Base-by-base conservation (phyloP, 441 rosid genomes). In the Brassica balearica region DNA sequence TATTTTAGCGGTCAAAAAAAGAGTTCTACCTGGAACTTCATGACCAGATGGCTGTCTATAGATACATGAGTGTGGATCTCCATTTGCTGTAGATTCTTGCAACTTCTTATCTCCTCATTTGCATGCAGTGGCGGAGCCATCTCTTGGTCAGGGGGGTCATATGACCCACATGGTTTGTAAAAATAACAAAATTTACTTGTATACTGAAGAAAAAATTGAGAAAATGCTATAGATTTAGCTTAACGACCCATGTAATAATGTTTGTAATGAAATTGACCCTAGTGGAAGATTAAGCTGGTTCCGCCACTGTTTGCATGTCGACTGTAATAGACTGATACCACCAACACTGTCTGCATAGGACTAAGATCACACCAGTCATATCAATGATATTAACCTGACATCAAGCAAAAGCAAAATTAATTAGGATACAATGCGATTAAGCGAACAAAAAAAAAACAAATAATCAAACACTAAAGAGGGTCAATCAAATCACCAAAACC, bases 361-460 rank as follows among this genome's bases (percentile, higher is more conserved):
- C 98, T 43, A 96, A 87, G 72, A 96, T 89, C 20, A 98, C 98
- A 69, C 98, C 97, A 56, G 98, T 98, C 2, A 97, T 94, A 79
- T 96, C 98, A 46, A 96, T 92, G 51, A 92, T 96, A 83, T 96
- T 93, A 74, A 96, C 82, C 98, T 96, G 80, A 79, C 15, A 69
- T 17, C 55, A 73, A 60, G 20, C 22, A 20, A 14, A 93, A 15
- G 97, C 98, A 81, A 48, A 48, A 48, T 48, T 48, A n/a, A 48
- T 12, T 12, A 48, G 15, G 56, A 48, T n/a, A 48, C 17, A n/a
- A 48, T 48, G 56, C 0, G 17, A 48, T 48, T n/a, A 48, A 48
- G 56, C 17, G 19, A 17, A 17, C 19, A 46, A 46, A 46, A 46
- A 43, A 41, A 43, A 43, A 43, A 3, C 9, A 7, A 36, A 7